Evolutionary conservation across 1,284 basidiomycete species (phyloP).

Genomic region (Cutaneotrichosporon dermatis): DNA sequence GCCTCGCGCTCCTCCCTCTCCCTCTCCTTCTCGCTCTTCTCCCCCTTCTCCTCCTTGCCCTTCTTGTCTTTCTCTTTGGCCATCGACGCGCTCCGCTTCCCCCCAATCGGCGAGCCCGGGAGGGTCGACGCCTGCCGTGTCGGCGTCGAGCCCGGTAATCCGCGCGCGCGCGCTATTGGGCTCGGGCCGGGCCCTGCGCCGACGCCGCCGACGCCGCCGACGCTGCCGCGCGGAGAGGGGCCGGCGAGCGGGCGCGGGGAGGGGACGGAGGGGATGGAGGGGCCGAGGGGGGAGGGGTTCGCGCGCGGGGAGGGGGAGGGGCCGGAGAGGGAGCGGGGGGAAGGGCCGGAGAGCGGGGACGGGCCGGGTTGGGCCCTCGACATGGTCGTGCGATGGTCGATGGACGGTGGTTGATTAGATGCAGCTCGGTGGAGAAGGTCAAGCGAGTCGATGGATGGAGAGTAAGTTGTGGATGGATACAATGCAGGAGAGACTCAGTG

Average conservation of each 20-base stretch:
- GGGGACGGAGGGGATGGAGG: conserved; percentile 1
- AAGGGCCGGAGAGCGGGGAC: conserved; percentile 13
- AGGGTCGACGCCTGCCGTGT: neutral
- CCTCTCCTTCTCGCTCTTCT: neutral
- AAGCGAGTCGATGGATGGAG: too few species aligned
- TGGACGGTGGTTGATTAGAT: neutral
- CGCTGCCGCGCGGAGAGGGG: conserved; percentile 9
- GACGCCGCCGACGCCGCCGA: too few species aligned
- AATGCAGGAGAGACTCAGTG: too few species aligned
- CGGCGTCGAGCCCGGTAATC: conserved; percentile 1
- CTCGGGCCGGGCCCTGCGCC: conserved; percentile 2
- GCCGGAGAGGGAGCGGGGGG: conserved; percentile 8
- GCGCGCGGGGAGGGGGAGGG: conserved; percentile 12
- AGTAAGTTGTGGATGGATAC: too few species aligned
- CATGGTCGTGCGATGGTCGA: neutral
- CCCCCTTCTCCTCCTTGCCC: neutral
- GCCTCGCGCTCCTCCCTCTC: conserved; percentile 1
- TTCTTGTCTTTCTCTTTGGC: neutral
- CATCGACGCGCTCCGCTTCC: too few species aligned
- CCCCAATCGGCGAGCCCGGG: neutral
- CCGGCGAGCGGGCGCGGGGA: conserved; percentile 11
- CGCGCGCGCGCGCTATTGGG: conserved; percentile 8
- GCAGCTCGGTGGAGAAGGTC: too few species aligned
- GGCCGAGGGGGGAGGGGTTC: neutral
- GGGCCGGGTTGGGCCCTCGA: conserved; percentile 9